Evolutionary conservation across 2,329 filamentous ascomycete species (phyloP).

Genomic region (Biscogniauxia mediterranea): DNA sequence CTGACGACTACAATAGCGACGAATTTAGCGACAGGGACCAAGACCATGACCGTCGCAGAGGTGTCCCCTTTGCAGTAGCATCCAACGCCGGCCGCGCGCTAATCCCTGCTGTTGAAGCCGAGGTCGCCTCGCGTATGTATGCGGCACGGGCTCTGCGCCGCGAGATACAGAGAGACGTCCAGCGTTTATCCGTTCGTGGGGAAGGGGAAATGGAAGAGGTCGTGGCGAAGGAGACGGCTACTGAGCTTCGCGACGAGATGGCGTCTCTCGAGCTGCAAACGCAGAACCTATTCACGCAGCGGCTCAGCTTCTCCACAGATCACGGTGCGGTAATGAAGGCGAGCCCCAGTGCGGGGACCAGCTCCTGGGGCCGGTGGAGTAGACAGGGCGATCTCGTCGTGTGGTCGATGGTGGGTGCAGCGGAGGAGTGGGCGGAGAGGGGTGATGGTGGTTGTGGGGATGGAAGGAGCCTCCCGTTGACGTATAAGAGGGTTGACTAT

Average conservation of each 20-base stretch:
- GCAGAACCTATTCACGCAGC: constrained; percentile 3
- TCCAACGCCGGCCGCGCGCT: not conserved
- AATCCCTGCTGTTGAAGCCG: not conserved
- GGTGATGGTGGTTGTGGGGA: not conserved
- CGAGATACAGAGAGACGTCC: not conserved
- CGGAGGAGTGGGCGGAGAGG: not conserved
- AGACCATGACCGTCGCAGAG: constrained; percentile 3
- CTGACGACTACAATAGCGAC: not conserved
- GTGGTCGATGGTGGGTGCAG: constrained; percentile 1
- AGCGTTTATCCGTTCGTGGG: too few species aligned
- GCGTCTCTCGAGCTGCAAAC: not conserved
- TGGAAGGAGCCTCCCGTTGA: not conserved
- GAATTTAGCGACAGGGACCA: not conserved
- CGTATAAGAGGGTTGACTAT: constrained; percentile 7
- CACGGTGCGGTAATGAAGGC: not conserved
- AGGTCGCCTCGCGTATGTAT: not conserved
- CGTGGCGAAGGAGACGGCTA: not conserved
- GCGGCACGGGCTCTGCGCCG: not conserved
- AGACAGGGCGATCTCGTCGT: not conserved
- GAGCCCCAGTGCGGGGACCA: too few species aligned
- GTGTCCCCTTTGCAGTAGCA: constrained; percentile 1
- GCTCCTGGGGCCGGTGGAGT: not conserved
- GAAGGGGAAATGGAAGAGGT: not conserved
- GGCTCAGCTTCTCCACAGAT: constrained; percentile 1
- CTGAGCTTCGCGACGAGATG: not conserved